Percentiles rank a stretch among this genome's conserved stretches.
These are phyloP conservation scores for Boletus reticuloceps DNA, from an alignment of 768 basidiomycete genomes.

Conservation along the genomic window DNA sequence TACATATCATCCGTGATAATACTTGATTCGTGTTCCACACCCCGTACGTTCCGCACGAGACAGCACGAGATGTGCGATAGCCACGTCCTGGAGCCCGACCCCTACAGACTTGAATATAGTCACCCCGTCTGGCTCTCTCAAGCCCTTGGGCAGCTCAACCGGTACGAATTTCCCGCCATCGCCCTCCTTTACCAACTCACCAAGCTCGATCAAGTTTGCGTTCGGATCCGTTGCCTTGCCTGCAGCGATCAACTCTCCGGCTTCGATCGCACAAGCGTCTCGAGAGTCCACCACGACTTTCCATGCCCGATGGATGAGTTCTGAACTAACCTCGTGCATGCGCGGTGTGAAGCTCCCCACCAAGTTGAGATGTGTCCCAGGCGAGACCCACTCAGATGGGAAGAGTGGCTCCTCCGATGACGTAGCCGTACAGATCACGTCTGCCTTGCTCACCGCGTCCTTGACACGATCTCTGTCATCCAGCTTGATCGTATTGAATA, in stretches of 20 bases:
- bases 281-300: constrained; percentile 72
- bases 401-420: constrained; percentile 71
- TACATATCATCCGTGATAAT: constrained; percentile 39
- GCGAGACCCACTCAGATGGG: constrained; percentile 56
- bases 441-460: constrained; percentile 14
- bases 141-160: constrained; percentile 9
- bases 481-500: constrained; percentile 10
- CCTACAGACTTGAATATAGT: constrained; percentile 91
- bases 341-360: constrained; percentile 79
- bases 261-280: constrained; percentile 68
- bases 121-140: constrained; percentile 42
- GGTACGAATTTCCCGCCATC: constrained; percentile 7
- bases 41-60: constrained; percentile 53
- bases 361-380: constrained; percentile 68
- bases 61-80: constrained; percentile 70
- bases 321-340: constrained; percentile 74
- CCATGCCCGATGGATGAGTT: constrained; percentile 54
- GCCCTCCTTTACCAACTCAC: constrained; percentile 46
- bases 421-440: constrained; percentile 73
- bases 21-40: constrained; percentile 47
- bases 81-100: constrained; percentile 83
- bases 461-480: constrained; percentile 5
- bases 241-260: constrained; percentile 72
- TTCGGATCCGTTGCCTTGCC: constrained; percentile 38
- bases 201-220: constrained; percentile 61